phyloP scores from a whole-genome alignment of 202 grass and related monocot species.

The Bolboschoenoplectus hybrid region DNA sequence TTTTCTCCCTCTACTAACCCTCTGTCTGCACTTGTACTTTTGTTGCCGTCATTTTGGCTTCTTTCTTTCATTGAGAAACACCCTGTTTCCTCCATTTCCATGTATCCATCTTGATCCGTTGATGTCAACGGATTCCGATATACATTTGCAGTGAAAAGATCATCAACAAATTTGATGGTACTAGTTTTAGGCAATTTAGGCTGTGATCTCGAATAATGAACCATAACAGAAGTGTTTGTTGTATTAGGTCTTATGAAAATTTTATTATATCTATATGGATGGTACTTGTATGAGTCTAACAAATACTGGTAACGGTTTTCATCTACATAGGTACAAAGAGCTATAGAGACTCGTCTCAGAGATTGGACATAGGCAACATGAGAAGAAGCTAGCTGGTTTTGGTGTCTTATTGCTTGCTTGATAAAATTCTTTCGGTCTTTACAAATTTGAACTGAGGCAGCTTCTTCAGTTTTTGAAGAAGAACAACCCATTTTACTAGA shows the following conservation, averaged over 20 bases:
- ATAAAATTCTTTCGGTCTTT: constrained; percentile 72
- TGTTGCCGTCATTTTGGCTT: constrained; percentile 18
- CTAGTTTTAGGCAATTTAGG: constrained; percentile 42
- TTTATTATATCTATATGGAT: constrained; percentile 43
- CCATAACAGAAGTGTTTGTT: constrained; percentile 36
- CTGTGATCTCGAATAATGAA: constrained; percentile 53
- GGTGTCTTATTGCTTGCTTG: constrained; percentile 74
- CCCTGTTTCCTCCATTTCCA: constrained; percentile 30
- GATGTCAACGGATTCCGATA: constrained; percentile 66
- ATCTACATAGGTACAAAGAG: constrained; percentile 68
- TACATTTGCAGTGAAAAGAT: constrained; percentile 47
- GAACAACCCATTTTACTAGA: constrained; percentile 71
- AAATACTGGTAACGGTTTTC: constrained; percentile 67
- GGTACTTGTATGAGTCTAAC: constrained; percentile 45
- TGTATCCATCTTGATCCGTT: constrained; percentile 22
- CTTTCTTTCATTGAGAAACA: background rate
- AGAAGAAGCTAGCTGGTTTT: constrained; percentile 61
- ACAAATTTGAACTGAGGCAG: constrained; percentile 67
- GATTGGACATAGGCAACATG: constrained; percentile 75
- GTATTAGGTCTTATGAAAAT: constrained; percentile 49
- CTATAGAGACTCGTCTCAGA: constrained; percentile 61
- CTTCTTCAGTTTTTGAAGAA: constrained; percentile 75
- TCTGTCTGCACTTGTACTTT: background rate
- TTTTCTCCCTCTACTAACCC: background rate
- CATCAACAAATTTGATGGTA: constrained; percentile 30